A percentile compares a stretch with the other conserved stretches of the same genome.
These are phyloP conservation scores for Plasmodium sp. DNA, from an alignment of 169 alveolate species.

Conservation along the genomic window DNA sequence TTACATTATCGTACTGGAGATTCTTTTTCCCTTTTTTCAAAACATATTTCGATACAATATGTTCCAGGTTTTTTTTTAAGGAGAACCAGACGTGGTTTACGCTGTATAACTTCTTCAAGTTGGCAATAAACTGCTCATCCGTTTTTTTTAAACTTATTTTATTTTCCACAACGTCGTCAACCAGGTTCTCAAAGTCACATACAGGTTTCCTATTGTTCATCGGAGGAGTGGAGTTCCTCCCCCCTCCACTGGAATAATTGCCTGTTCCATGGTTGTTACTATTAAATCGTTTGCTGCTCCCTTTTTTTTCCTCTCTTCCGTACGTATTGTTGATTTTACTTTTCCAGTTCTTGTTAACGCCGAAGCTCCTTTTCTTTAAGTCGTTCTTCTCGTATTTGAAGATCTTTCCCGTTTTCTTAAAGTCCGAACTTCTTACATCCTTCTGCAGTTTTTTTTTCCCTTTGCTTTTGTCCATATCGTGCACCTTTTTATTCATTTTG, in stretches of 20 bases:
- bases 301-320: conserved; percentile 5
- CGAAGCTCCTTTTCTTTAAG: conserved; percentile 25
- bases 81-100: conserved; percentile 5
- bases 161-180: conserved; percentile 6
- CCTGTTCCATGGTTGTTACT: conserved; percentile 6
- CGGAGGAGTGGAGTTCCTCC: not conserved
- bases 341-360: conserved; percentile 17
- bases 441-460: not conserved
- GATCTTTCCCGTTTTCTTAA: conserved; percentile 29
- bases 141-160: conserved; percentile 42
- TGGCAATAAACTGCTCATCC: conserved; percentile 29
- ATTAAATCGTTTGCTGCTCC: not conserved
- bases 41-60: conserved; percentile 57
- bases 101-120: conserved; percentile 15
- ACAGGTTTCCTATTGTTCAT: not conserved
- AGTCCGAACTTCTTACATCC: conserved; percentile 6
- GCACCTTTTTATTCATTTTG: conserved; percentile 29
- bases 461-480: not conserved
- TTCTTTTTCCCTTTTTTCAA: conserved; percentile 61
- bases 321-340: conserved; percentile 3
- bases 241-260: not conserved
- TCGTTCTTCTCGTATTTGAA: conserved; percentile 33
- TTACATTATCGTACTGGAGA: conserved; percentile 44
- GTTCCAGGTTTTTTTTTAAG: conserved; percentile 35
- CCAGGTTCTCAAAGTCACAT: conserved; percentile 12